phyloP scores from a whole-genome alignment of 495 filamentous ascomycete genomes.

The Aeminium ludgeri region DNA sequence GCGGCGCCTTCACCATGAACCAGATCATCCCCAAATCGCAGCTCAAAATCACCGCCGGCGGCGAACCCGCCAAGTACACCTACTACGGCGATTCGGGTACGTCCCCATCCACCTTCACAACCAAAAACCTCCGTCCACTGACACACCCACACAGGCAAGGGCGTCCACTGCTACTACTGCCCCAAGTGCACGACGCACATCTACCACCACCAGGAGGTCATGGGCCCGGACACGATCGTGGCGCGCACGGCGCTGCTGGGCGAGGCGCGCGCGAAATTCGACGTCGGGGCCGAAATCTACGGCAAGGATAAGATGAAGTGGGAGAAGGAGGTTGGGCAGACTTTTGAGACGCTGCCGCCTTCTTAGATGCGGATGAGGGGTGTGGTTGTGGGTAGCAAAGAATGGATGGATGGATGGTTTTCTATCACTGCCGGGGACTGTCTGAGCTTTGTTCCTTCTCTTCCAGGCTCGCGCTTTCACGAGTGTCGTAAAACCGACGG shows the following conservation, averaged over 20 bases:
- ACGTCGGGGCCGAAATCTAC: slow-evolving; percentile 15
- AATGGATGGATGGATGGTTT: too few species aligned
- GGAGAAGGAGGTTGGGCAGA: slow-evolving; percentile 17
- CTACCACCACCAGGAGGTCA: slow-evolving; percentile 36
- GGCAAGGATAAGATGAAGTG: slow-evolving; percentile 17
- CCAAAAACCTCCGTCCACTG: too few species aligned
- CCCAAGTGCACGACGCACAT: slow-evolving; percentile 35
- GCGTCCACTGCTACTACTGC: slow-evolving; percentile 38
- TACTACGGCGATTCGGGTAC: slow-evolving; percentile 38
- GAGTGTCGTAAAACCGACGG: too few species aligned
- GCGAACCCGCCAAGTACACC: slow-evolving; percentile 28
- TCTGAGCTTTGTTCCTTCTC: too few species aligned
- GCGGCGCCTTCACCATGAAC: slow-evolving; percentile 33
- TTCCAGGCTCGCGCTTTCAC: too few species aligned
- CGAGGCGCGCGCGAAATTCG: slow-evolving; percentile 16
- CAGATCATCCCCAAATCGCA: slow-evolving; percentile 31
- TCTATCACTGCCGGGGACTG: too few species aligned
- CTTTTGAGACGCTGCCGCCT: slow-evolving; percentile 15
- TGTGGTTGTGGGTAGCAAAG: too few species aligned
- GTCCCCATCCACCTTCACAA: too few species aligned
- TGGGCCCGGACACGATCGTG: slow-evolving; percentile 32
- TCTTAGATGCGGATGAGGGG: too few species aligned
- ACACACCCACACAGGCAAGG: slow-evolving; percentile 31
- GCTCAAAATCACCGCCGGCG: slow-evolving; percentile 33
- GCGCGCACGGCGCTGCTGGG: slow-evolving; percentile 30